These are phyloP conservation scores for Saccharomycopsis babjevae DNA, from an alignment of 805 yeast species.

Conservation along the genomic window DNA sequence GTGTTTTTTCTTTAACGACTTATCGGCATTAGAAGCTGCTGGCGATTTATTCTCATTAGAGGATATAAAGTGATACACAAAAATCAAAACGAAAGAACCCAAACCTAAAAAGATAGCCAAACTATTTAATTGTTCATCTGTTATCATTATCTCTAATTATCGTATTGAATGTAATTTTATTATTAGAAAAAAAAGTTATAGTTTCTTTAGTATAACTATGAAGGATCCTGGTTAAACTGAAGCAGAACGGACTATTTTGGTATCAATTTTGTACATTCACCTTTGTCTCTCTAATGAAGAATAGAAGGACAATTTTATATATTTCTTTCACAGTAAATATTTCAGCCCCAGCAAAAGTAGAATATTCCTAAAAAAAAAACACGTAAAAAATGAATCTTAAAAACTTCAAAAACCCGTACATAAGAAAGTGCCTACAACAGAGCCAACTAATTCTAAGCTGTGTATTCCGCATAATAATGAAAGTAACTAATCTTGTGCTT, in stretches of 20 bases:
- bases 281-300: neutral
- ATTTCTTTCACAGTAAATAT: too few species aligned
- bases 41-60: conserved; percentile 29
- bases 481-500: too few species aligned
- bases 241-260: neutral
- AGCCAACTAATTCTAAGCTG: too few species aligned
- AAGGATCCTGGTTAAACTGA: neutral
- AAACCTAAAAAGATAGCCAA: conserved; percentile 69
- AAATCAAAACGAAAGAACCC: conserved; percentile 56
- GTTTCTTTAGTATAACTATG: neutral
- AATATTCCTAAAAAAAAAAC: neutral
- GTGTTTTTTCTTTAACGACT: neutral
- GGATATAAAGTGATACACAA: conserved; percentile 58
- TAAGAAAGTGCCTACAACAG: neutral
- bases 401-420: neutral
- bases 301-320: neutral
- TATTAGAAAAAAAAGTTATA: neutral
- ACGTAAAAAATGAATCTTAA: neutral
- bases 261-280: neutral
- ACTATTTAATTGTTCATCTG: conserved; percentile 69
- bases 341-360: too few species aligned
- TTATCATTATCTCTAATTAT: conserved; percentile 52
- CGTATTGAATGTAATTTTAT: neutral
- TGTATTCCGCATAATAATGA: too few species aligned
- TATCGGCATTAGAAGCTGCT: neutral